phyloP scores from a whole-genome alignment of 2,329 filamentous ascomycete species.

The Fusarium cyanostomum region DNA sequence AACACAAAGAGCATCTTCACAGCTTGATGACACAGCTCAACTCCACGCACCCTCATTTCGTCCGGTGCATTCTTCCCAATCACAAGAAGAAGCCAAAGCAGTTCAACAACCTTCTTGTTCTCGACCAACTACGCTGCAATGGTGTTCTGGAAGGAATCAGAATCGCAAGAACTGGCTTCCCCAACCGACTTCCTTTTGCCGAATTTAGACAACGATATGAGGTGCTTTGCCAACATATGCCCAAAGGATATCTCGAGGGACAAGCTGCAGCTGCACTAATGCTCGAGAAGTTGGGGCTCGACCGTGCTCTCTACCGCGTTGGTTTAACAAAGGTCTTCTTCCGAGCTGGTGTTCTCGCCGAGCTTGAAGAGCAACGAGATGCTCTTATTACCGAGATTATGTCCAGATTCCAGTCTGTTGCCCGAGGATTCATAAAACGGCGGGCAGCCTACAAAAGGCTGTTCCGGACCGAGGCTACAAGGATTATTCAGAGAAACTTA shows the following conservation, averaged over 20 bases:
- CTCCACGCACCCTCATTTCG: conserved; percentile 97
- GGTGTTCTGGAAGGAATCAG: conserved; percentile 99
- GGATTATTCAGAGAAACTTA: conserved; percentile 95
- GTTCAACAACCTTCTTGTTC: conserved; percentile 88
- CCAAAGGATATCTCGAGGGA: conserved; percentile 89
- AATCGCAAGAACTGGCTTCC: conserved; percentile 96
- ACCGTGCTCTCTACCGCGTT: conserved; percentile 88
- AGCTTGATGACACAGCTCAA: conserved; percentile 93
- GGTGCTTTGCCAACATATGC: conserved; percentile 88
- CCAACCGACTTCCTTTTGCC: conserved; percentile 88
- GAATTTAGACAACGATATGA: conserved; percentile 98
- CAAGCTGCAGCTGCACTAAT: conserved; percentile 87
- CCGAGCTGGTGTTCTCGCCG: conserved; percentile 91
- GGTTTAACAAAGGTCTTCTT: conserved; percentile 99
- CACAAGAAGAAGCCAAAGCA: conserved; percentile 97
- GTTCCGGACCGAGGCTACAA: conserved; percentile 92
- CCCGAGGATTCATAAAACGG: conserved; percentile 88
- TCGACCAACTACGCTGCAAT: conserved; percentile 97
- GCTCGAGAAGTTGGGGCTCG: conserved; percentile 86
- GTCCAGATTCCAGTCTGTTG: conserved; percentile 89
- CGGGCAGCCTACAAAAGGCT: conserved; percentile 91
- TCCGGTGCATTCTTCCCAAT: conserved; percentile 96
- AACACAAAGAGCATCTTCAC: conserved; percentile 98
- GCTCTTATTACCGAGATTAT: conserved; percentile 93
- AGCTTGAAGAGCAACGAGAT: conserved; percentile 95